Evolutionary conservation across 1,284 basidiomycete genomes (phyloP).

Genomic region (Takashimella tepidaria): DNA sequence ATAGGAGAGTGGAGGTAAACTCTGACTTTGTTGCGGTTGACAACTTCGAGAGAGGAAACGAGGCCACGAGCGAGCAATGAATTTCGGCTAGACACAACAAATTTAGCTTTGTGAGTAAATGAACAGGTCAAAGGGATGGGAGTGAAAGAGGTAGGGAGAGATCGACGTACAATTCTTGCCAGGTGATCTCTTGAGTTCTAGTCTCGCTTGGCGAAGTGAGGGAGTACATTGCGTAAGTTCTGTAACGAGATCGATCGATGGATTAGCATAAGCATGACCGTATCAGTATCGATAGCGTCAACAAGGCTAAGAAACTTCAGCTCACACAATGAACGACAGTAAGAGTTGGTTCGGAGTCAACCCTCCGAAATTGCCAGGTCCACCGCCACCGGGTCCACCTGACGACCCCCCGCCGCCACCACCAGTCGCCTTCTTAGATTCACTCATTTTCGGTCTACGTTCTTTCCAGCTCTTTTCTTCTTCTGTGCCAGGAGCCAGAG

Average conservation of each 20-base stretch:
- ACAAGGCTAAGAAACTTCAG: background rate
- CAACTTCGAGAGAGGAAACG: constrained; percentile 88
- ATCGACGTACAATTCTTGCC: constrained; percentile 77
- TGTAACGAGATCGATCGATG: constrained; percentile 9
- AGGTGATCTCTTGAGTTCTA: constrained; percentile 79
- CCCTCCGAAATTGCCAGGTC: constrained; percentile 24
- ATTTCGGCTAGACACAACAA: too few relatives aligned
- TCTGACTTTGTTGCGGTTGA: constrained; percentile 79
- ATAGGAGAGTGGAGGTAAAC: constrained; percentile 47
- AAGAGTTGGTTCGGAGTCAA: constrained; percentile 45
- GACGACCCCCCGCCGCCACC: constrained; percentile 29
- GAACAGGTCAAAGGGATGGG: too few relatives aligned
- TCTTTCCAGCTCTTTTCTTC: constrained; percentile 28
- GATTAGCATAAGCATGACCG: too few relatives aligned
- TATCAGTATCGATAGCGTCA: too few relatives aligned
- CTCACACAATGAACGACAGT: constrained; percentile 35
- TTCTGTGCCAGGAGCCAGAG: constrained; percentile 19
- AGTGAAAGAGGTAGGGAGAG: background rate
- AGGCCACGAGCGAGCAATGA: constrained; percentile 93
- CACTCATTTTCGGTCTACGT: constrained; percentile 34
- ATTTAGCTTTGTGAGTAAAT: background rate
- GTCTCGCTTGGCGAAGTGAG: constrained; percentile 33
- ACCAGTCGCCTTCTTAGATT: constrained; percentile 31
- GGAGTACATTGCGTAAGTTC: constrained; percentile 41
- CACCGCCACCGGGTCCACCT: constrained; percentile 25